phyloP scores from a whole-genome alignment of 768 basidiomycete species.

The Lentinula raphanica region DNA sequence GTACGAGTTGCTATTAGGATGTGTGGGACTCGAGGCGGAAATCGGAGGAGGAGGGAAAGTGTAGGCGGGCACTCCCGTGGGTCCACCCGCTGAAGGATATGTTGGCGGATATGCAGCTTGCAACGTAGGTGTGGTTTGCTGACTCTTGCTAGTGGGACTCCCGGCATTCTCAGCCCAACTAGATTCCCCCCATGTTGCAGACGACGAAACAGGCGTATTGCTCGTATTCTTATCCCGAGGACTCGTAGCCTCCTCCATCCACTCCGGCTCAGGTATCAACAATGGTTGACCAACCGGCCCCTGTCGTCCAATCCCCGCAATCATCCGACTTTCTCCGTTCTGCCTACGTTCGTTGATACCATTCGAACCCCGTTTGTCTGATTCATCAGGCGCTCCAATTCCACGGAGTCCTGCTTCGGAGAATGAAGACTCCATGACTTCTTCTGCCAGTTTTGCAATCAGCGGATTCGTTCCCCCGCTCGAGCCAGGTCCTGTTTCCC shows the following conservation, averaged over 20 bases:
- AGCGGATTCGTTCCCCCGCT: constrained; percentile 73
- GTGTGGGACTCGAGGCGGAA: background rate
- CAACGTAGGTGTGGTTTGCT: constrained; percentile 39
- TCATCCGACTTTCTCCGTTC: background rate
- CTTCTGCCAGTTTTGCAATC: constrained; percentile 76
- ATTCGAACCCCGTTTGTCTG: background rate
- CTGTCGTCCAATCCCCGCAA: constrained; percentile 1
- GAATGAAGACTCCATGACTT: constrained; percentile 72
- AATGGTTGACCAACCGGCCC: constrained; percentile 35
- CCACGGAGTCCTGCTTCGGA: constrained; percentile 39
- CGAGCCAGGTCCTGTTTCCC: constrained; percentile 44
- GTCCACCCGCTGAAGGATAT: background rate
- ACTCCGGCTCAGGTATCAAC: constrained; percentile 47
- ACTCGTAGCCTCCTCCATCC: constrained; percentile 37
- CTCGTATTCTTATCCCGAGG: constrained; percentile 10
- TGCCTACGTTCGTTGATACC: background rate
- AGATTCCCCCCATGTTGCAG: background rate
- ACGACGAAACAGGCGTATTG: constrained; percentile 16
- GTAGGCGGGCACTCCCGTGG: constrained; percentile 20
- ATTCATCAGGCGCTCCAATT: constrained; percentile 19
- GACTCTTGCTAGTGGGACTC: constrained; percentile 24
- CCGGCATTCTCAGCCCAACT: constrained; percentile 11
- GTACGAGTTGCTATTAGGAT: constrained; percentile 1
- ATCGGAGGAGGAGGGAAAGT: constrained; percentile 21
- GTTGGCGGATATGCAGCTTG: constrained; percentile 22